Conservation (phyloP, 2,329 filamentous ascomycete genomes). For the Aspergillus novofumigatus region DNA sequence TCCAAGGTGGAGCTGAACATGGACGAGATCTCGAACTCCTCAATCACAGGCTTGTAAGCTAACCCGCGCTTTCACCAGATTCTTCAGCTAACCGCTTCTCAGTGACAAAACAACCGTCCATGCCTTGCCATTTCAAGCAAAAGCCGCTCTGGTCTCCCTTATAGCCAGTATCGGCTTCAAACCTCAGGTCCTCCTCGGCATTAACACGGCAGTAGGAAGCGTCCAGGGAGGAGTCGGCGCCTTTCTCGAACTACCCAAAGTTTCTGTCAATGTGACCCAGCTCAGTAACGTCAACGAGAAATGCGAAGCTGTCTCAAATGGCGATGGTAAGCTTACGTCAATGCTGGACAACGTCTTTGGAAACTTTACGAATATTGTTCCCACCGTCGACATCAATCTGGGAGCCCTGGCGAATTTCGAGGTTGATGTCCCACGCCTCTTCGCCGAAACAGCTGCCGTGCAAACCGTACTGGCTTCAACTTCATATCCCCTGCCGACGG, state of each 20-base stretch:
- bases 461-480: conserved; percentile 8
- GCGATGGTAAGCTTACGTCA: neutral
- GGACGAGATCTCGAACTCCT: conserved; percentile 10
- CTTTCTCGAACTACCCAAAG: conserved; percentile 17
- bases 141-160: conserved; percentile 4
- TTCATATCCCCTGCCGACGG: conserved; percentile 13
- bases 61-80: neutral
- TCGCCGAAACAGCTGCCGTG: neutral
- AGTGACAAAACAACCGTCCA: conserved; percentile 15
- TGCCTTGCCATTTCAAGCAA: conserved; percentile 15
- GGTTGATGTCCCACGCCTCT: conserved; percentile 5
- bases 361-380: conserved; percentile 14
- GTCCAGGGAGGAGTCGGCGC: conserved; percentile 19
- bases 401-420: conserved; percentile 15
- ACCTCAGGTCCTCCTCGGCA: conserved; percentile 17
- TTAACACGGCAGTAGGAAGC: conserved; percentile 6
- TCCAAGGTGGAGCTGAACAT: conserved; percentile 15
- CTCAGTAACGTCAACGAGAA: conserved; percentile 15
- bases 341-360: conserved; percentile 7
- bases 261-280: conserved; percentile 17
- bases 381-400: conserved; percentile 16
- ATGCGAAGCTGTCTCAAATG: conserved; percentile 11
- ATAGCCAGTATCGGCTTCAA: conserved; percentile 12
- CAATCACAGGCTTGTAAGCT: conserved; percentile 31
- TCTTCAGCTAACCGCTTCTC: neutral